Base-by-base conservation (phyloP, 192 early-diverging fungal species). In the Coemansia sp. region DNA sequence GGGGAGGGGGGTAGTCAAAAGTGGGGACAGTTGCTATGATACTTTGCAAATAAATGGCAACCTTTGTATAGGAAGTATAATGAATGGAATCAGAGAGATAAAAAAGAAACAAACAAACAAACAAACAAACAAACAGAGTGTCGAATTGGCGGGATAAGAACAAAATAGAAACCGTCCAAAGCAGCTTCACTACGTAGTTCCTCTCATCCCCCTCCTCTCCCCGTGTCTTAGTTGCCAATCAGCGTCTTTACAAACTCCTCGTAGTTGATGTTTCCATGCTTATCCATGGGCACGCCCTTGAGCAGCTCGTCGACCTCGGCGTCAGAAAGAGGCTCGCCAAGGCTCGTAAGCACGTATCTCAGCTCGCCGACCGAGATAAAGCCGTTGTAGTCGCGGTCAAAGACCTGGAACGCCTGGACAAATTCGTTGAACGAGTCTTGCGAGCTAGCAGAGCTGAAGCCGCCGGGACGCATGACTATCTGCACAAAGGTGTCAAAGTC, bases 391-490 rank as follows among this genome's bases (percentile, higher is more conserved):
- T 93, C 87, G 78, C 89, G 90, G 79, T 93, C 91, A 84, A 93
- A 91, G 25, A 93, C 90, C 72, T 91, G 88, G 85, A 93, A 93
- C 2, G 89, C 91, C 55, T 91, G 87, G 48, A 89, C 84, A 65
- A 91, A 90, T 74, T 91, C 91, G 56, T 91, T 83, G 55, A 85
- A 85, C 39, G 88, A 85, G 22, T 56, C 55, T 9, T 85, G 89
- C 25, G 84, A 84, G 56, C 88, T 82, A 34, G 84, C 79, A 49
- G 71, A 71, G 78, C 51, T 72, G 80, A 90, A 90, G 48, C 88
- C 89, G 32, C 83, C 82, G 28, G 88, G 88, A 36, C 89, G 86
- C 72, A 84, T 82, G 49, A 89, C 78, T 48, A 90, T 85, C 74
- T 85, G 76, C 28, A 89, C 67, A 74, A 92, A 90, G 36, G 78